Percentiles rank a stretch among this genome's conserved stretches.
phyloP scores from a whole-genome alignment of 192 early-diverging fungal genomes.

The Kickxella alabastrina region DNA sequence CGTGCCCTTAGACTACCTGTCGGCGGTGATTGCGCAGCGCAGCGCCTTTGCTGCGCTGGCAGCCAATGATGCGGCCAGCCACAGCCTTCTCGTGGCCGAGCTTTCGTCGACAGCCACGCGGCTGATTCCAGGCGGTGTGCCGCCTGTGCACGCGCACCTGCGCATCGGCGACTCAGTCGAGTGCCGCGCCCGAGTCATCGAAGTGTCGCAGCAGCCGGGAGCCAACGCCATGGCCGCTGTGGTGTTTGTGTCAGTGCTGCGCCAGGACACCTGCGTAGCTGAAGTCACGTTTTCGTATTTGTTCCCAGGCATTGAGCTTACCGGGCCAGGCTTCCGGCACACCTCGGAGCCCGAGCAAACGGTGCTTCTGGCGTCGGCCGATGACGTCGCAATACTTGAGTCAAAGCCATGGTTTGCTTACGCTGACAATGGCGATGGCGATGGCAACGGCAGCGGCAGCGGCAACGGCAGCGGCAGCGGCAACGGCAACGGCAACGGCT shows the following conservation, averaged over 20 bases:
- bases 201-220: constrained; percentile 46
- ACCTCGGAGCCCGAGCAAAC: constrained; percentile 68
- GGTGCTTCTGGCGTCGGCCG: constrained; percentile 58
- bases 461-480: too few relatives aligned
- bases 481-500: too few relatives aligned
- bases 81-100: constrained; percentile 76
- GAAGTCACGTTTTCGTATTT: constrained; percentile 1
- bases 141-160: constrained; percentile 25
- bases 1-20: constrained; percentile 91
- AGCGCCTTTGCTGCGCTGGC: constrained; percentile 74
- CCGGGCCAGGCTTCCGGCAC: constrained; percentile 72
- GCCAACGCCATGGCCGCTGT: constrained; percentile 73
- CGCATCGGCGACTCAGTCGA: constrained; percentile 69
- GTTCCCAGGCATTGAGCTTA: constrained; percentile 28
- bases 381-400: constrained; percentile 82
- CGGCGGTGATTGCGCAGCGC: constrained; percentile 79
- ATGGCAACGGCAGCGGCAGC: too few relatives aligned
- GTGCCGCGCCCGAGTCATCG: constrained; percentile 66
- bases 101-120: constrained; percentile 81
- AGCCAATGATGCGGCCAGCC: constrained; percentile 72
- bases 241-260: constrained; percentile 63
- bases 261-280: constrained; percentile 54
- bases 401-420: constrained; percentile 74
- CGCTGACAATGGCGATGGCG: constrained; percentile 30
- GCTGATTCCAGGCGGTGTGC: constrained; percentile 58